Percentiles rank a stretch among this genome's conserved stretches.
Conservation (phyloP, 768 basidiomycete genomes). For the Hortiboletus campestris region DNA sequence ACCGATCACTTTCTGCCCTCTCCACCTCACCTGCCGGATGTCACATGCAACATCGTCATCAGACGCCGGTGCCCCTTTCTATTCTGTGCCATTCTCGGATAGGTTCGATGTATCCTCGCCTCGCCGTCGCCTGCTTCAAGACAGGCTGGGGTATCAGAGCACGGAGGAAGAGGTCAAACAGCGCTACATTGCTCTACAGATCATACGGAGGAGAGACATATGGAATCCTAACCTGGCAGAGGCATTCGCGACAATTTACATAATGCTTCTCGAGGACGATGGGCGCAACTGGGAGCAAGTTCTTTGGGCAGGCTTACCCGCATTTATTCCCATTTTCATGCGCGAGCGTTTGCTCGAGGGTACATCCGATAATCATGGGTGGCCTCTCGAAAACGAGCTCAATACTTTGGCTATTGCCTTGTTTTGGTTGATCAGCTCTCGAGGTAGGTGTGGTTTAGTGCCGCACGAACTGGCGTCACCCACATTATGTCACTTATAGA, state of each 20-base stretch:
- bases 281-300: constrained; percentile 49
- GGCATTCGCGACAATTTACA: constrained; percentile 51
- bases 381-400: constrained; percentile 47
- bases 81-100: constrained; percentile 41
- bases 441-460: constrained; percentile 5
- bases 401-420: constrained; percentile 47
- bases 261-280: constrained; percentile 59
- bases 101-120: constrained; percentile 50
- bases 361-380: constrained; percentile 40
- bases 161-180: constrained; percentile 45
- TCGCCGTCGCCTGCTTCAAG: constrained; percentile 35
- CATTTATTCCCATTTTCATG: constrained; percentile 41
- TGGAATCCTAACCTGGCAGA: constrained; percentile 39
- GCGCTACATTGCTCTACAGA: constrained; percentile 44
- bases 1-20: constrained; percentile 31
- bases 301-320: constrained; percentile 40
- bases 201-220: constrained; percentile 40
- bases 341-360: constrained; percentile 39
- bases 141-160: constrained; percentile 26
- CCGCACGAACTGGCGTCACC: not conserved
- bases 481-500: constrained; percentile 8
- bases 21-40: constrained; percentile 36
- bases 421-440: constrained; percentile 47
- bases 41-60: constrained; percentile 27
- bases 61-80: constrained; percentile 32